A percentile compares a stretch with the other conserved stretches of the same genome.
These are phyloP conservation scores for Oryza rufipogon DNA, from an alignment of 176 grass and related monocot species.

Conservation along the genomic window DNA sequence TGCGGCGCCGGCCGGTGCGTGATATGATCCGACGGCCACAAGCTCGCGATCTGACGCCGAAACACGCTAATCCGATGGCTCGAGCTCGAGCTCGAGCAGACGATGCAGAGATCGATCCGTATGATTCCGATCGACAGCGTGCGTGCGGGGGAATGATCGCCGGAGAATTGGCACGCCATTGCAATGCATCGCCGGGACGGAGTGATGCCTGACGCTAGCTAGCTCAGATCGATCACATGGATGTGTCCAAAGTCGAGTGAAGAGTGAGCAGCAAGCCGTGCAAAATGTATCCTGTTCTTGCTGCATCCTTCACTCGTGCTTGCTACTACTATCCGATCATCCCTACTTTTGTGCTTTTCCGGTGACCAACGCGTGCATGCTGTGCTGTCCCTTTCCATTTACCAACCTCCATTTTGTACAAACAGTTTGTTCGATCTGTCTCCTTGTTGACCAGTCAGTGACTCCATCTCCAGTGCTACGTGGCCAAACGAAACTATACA, in stretches of 20 bases:
- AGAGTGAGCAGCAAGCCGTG: slow-evolving; percentile 27
- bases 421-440: slow-evolving; percentile 8
- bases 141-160: slow-evolving; percentile 18
- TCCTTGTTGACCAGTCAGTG: neutral
- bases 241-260: neutral
- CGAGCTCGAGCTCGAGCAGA: neutral
- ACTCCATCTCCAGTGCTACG: neutral
- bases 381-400: neutral
- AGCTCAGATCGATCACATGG: neutral
- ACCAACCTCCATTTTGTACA: neutral
- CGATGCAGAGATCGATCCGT: neutral
- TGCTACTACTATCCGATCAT: neutral
- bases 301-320: neutral
- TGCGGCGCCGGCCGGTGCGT: neutral
- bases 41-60: neutral
- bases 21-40: neutral
- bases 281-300: neutral
- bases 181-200: neutral
- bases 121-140: slow-evolving; percentile 20
- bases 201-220: neutral
- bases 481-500: neutral
- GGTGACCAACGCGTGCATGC: neutral
- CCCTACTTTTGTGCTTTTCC: neutral
- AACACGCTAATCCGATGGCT: slow-evolving; percentile 3
- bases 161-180: slow-evolving; percentile 4